phyloP scores from a whole-genome alignment of 192 early-diverging fungal genomes.

The Physocladia obscura region DNA sequence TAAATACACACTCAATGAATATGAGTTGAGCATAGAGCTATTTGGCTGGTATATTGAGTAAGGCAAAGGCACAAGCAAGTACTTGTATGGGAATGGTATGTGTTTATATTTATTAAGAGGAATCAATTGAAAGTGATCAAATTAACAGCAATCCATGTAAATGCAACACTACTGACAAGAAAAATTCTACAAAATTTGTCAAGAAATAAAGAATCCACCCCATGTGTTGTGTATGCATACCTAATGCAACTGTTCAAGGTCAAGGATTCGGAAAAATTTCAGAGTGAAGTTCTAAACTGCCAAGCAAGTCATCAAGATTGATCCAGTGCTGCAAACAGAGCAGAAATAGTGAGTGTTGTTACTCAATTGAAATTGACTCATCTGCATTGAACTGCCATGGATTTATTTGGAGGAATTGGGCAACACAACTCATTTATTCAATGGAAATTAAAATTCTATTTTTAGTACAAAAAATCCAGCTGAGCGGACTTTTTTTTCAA shows the following conservation, averaged over 20 bases:
- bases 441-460: no score
- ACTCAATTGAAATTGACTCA: neutral
- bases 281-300: neutral
- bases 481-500: no score
- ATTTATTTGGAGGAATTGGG: neutral
- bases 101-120: neutral
- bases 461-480: no score
- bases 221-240: neutral
- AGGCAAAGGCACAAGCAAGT: neutral
- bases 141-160: neutral
- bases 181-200: neutral
- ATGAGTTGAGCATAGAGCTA: neutral
- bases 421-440: neutral
- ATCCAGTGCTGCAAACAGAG: neutral
- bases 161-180: neutral
- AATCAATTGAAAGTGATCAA: neutral
- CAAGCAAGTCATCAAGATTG: neutral
- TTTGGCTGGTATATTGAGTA: neutral
- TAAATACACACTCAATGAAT: neutral
- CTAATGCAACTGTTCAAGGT: neutral
- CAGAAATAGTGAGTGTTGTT: neutral
- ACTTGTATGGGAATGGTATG: neutral
- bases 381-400: neutral
- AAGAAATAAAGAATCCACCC: neutral
- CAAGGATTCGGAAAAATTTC: neutral